Evolutionary conservation across 176 grass and related monocot genomes (phyloP), one percentile per base, ranked within the genome.

Genomic region (Aegilops bicornis): DNA sequence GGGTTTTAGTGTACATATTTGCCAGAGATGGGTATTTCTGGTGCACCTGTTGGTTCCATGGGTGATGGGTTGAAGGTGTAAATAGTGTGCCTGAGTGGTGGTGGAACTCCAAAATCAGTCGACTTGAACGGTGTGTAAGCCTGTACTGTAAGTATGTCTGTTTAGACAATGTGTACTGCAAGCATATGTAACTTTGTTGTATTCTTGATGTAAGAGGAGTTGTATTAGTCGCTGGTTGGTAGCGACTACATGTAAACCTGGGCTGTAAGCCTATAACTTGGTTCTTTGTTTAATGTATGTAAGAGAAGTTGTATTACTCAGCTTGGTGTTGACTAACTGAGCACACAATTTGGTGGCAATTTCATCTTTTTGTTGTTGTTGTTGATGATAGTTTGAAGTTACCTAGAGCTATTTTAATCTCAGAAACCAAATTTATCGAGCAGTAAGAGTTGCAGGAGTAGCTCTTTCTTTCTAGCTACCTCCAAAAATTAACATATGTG

Each of bases 71-170:
- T 76, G 33, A 23, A 32, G 32, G 25, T 70, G 71, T 54, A 52
- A 78, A 39, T 71, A 29, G 31, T 88, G 82, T 72, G 76, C 82
- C 68, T 82, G 85, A 50, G 82, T 82, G 77, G 78, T 59, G 82
- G 85, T 81, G 89, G 78, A 88, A 82, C 72, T 82, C 36, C 14
- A 85, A 85, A 85, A 91, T 88, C 90, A 56, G 90, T 78, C 90
- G 90, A 91, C 90, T 88, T 88, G 78, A 88, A 91, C 63, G 42
- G 66, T 78, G 71, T 86, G 62, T 73, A 73, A 59, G 56, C 72
- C 42, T 82, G 77, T 82, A 73, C 73, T 87, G 42, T 83, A 87
- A 83, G 47, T 83, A 15, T 14, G 12, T 64, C 32, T 52, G 37
- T 27, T 32, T 77, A 10, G 74, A 32, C 17, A 20, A 32, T 54